Conservation (phyloP, 208 protist species). For the Acanthamoeba pearcei region DNA sequence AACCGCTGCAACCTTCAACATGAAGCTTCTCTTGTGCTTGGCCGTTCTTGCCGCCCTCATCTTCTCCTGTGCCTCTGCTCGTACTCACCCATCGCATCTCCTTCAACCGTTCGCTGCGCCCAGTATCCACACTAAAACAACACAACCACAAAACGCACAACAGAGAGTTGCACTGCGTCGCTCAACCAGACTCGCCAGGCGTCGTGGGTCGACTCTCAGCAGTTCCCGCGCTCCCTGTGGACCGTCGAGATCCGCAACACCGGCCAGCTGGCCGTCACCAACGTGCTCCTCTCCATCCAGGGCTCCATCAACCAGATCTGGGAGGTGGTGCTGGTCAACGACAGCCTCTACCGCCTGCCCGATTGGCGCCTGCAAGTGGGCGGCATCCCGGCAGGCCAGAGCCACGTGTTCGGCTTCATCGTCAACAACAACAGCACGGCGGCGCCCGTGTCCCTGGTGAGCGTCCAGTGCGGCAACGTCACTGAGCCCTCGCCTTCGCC, state of each 20-base stretch:
- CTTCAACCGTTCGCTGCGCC: background rate
- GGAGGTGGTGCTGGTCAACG: background rate
- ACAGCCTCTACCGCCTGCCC: constrained; percentile 21
- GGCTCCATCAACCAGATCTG: constrained; percentile 33
- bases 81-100: background rate
- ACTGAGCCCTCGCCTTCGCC: background rate
- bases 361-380: background rate
- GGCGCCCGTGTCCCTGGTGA: background rate
- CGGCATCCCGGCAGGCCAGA: constrained; percentile 18
- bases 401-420: constrained; percentile 63
- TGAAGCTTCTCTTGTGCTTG: background rate
- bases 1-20: background rate
- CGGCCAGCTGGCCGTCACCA: background rate
- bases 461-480: constrained; percentile 4
- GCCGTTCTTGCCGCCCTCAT: background rate
- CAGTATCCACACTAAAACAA: background rate
- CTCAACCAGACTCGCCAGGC: constrained; percentile 5
- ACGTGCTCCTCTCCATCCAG: background rate
- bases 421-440: background rate
- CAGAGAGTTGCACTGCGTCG: constrained; percentile 10
- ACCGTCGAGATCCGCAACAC: background rate
- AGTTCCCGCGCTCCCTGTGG: background rate
- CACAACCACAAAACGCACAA: background rate
- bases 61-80: background rate
- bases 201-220: background rate